Base-by-base conservation (phyloP, 208 protist genomes). In the Novymonas esmeraldas region DNA sequence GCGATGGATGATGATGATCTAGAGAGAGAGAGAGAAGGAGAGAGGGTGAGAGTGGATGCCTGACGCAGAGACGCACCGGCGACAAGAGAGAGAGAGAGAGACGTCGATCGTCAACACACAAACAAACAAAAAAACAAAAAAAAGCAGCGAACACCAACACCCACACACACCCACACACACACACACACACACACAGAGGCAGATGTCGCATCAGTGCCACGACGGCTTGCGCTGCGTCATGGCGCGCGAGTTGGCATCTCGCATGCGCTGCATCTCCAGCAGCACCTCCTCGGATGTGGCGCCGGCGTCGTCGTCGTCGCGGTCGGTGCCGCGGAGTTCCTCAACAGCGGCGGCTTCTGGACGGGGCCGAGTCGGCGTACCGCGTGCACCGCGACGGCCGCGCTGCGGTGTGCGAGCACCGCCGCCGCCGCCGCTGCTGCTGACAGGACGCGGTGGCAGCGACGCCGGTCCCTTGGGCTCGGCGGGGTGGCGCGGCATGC, bases 191-290 rank as follows among this genome's bases (percentile, higher is more conserved):
- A 48, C 44, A 48, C 44, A 48, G 44, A 20, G 18, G 10, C 14
- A 14, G 11, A 44, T 44, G 39, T 14, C 16, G 57, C 6, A 13
- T 78, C 45, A 82, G 48, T 78, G 72, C 72, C 77, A 78, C 13
- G 33, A 51, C 24, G 72, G 50, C 48, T 81, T 77, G 42, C 70
- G 46, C 16, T 79, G 78, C 49, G 65, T 67, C 54, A 92, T 77
- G 4, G 87, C 87, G 18, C 72, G 74, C 44, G 68, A 73, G 56
- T 93, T 93, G 45, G 85, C 79, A 31, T 85, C 75, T 18, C 77
- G 78, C 74, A 93, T 57, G 9, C 77, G 75, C 38, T 68, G 52
- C 72, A 89, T 80, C 58, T 88, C 76, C 3, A 58, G 64, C 11
- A 93, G 56, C 28, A 84, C 31, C 20, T 79, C 79, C 3, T 49